Conservation (phyloP, 225 moss, liverwort and hornwort species). For the Anthoceros angustus region DNA sequence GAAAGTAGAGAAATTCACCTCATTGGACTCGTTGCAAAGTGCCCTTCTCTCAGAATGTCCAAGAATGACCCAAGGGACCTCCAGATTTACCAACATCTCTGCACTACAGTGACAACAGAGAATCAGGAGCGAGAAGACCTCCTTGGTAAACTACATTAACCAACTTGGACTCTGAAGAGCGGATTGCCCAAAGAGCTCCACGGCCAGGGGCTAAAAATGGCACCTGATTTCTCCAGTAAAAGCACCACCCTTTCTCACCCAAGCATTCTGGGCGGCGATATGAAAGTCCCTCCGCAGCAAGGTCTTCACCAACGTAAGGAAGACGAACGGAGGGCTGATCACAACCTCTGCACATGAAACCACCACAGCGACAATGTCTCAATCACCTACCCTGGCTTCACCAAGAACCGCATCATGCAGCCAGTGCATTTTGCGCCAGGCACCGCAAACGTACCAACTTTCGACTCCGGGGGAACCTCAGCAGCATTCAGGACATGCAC, state of each 20-base stretch:
- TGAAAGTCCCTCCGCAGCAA: slow-evolving; percentile 66
- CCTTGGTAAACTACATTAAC: background rate
- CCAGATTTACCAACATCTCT: slow-evolving; percentile 68
- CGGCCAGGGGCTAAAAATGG: slow-evolving; percentile 1
- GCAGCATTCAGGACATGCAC: slow-evolving; percentile 57
- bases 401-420: background rate
- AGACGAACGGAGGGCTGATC: slow-evolving; percentile 63
- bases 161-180: background rate
- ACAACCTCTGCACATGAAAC: slow-evolving; percentile 32
- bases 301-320: slow-evolving; percentile 48
- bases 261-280: slow-evolving; percentile 73
- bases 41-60: slow-evolving; percentile 58
- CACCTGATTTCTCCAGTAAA: slow-evolving; percentile 78
- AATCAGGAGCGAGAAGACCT: slow-evolving; percentile 24
- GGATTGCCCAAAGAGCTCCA: background rate
- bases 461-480: slow-evolving; percentile 26
- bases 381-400: background rate
- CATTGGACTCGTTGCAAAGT: slow-evolving; percentile 45
- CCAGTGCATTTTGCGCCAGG: slow-evolving; percentile 62
- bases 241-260: slow-evolving; percentile 89
- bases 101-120: slow-evolving; percentile 36
- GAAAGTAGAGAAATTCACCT: slow-evolving; percentile 20
- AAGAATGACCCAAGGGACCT: slow-evolving; percentile 76
- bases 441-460: slow-evolving; percentile 27
- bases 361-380: background rate